Base-by-base conservation (phyloP, 2,329 filamentous ascomycete species). In the Aspergillus udagawae region DNA sequence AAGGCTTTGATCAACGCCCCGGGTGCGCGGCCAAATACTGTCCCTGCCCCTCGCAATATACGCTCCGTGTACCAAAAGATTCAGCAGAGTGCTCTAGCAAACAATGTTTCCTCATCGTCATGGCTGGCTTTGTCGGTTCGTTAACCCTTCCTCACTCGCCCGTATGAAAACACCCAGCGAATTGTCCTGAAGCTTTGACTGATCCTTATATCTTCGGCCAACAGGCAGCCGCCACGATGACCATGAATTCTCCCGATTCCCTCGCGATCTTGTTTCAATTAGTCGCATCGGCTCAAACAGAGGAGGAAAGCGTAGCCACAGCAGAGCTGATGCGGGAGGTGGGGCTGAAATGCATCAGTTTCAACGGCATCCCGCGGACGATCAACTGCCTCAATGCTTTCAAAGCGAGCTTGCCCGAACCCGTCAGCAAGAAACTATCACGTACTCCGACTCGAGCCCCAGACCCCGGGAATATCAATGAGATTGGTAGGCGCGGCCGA, bases 311-410 rank as follows among this genome's bases (percentile, higher is more conserved):
- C 35, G 53, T 75, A 42, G 66, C 66, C 20, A 65, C 69, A 17
- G 75, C 74, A 32, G 75, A 76, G 59, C 62, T 77, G 20, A 76
- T 77, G 63, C 72, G 75, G 52, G 75, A 77, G 60, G 79, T 80
- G 60, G 72, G 77, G 10, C 62, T 75, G 5, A 76, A 83, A 74
- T 77, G 75, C 55, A 77, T 77, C 49, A 74, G 72, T n/a, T 77
- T 77, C 64, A 77, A 77, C 60, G 75, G 75, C 44, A 90, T 94
- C 65, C 90, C 91, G 1, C 87, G 91, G 63, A 88, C 87, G 27
- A 94, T 94, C 78, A 94, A 94, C 80, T 87, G 84, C 66, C 85
- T 95, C 1, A 87, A 86, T 66, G 86, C 86, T 25, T 92, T 92
- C 79, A 80, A 83, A 65, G 78, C 81, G 42, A 77, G 79, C 28